phyloP scores from a whole-genome alignment of 495 filamentous ascomycete species.

The Amphirosellinia nigrospora region DNA sequence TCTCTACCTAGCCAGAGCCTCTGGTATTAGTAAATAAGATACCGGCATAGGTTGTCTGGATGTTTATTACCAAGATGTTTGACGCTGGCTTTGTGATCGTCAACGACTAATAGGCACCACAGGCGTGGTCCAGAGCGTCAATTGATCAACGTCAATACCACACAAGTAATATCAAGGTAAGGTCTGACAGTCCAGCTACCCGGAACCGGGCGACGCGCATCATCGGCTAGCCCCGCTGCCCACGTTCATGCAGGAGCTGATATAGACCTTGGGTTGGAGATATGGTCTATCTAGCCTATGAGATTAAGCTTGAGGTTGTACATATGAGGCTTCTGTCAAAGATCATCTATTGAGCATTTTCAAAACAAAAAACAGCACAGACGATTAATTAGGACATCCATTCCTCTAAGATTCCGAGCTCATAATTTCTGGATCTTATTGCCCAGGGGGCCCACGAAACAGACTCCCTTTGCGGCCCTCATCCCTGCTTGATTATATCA shows the following conservation, averaged over 20 bases:
- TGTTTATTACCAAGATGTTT: not conserved
- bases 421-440: not conserved
- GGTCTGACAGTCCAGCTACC: not conserved
- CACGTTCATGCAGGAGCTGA: constrained; percentile 14
- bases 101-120: not conserved
- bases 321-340: not conserved
- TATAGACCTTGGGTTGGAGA: constrained; percentile 10
- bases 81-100: not conserved
- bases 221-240: constrained; percentile 18
- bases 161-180: not conserved
- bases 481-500: constrained; percentile 15
- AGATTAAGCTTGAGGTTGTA: constrained; percentile 4
- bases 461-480: not conserved
- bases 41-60: not conserved
- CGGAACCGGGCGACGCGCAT: constrained; percentile 16
- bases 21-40: no score
- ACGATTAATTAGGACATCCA: not conserved
- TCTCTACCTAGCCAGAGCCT: constrained; percentile 12
- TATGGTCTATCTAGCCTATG: not conserved
- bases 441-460: not conserved
- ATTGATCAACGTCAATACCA: not conserved
- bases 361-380: not conserved
- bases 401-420: not conserved
- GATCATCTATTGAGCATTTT: not conserved
- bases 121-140: not conserved